Evolutionary conservation across 2,329 filamentous ascomycete species (phyloP).

Genomic region (Fusarium nematophilum): DNA sequence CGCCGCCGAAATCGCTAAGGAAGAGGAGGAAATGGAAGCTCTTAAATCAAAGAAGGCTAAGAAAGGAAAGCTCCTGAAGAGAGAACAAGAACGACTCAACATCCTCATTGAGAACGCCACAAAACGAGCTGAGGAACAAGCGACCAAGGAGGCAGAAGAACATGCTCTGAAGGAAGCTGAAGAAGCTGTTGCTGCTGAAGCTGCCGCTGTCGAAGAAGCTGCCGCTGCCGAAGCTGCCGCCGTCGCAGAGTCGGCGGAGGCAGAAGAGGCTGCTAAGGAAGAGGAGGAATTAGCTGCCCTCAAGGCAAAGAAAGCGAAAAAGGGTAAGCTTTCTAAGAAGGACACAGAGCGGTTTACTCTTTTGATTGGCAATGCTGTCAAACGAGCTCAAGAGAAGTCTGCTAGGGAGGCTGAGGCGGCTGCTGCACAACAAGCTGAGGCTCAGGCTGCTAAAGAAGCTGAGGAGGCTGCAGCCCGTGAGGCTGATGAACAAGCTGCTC

Average conservation of each 20-base stretch:
- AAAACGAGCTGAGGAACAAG: constrained; percentile 34
- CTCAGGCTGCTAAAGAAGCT: constrained; percentile 30
- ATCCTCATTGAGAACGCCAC: constrained; percentile 17
- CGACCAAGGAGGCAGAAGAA: constrained; percentile 6
- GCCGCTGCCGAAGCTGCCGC: constrained; percentile 7
- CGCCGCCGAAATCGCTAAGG: constrained; percentile 27
- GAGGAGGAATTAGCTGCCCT: constrained; percentile 37
- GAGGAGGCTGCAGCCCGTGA: constrained; percentile 44
- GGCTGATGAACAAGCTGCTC: constrained; percentile 26
- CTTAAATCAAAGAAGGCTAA: constrained; percentile 28
- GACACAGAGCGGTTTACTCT: constrained; percentile 38
- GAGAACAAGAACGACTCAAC: constrained; percentile 45
- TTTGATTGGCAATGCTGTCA: constrained; percentile 33
- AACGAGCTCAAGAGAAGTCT: constrained; percentile 39
- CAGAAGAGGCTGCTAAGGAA: constrained; percentile 36
- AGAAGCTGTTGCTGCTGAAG: constrained; percentile 35
- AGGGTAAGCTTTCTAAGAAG: constrained; percentile 41
- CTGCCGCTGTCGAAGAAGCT: constrained; percentile 32
- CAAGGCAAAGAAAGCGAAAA: constrained; percentile 49
- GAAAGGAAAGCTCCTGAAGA: constrained; percentile 25
- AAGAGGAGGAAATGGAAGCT: constrained; percentile 30
- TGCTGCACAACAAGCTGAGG: constrained; percentile 24
- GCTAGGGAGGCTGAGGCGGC: constrained; percentile 33
- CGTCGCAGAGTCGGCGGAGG: constrained; percentile 15
- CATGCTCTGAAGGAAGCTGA: not conserved